Conservation (phyloP, 352 stramenopile genomes). For the Thraustochytrium striatum region DNA sequence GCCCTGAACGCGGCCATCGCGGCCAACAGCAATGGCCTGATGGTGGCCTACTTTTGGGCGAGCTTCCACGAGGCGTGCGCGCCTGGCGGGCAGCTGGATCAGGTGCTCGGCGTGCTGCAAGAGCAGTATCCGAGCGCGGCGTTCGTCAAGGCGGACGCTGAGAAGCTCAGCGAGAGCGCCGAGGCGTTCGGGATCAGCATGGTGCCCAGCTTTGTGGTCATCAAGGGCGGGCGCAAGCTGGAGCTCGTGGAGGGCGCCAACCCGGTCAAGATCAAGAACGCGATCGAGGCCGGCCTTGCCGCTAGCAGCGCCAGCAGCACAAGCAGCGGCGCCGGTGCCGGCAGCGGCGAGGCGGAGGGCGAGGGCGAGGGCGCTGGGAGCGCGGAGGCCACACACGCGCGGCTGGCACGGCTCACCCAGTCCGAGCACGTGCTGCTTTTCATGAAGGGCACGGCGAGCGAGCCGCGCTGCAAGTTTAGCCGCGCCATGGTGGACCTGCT, state of each 20-base stretch:
- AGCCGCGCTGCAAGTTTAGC: slow-evolving; percentile 91
- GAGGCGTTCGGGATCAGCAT: slow-evolving; percentile 74
- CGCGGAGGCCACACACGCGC: neutral
- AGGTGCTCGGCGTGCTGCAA: slow-evolving; percentile 41
- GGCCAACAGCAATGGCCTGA: slow-evolving; percentile 2
- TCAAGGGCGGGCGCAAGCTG: slow-evolving; percentile 58
- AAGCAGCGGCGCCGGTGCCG: neutral
- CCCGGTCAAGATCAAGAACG: slow-evolving; percentile 78
- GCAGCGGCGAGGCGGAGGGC: too few relatives aligned
- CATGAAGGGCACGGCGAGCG: slow-evolving; percentile 93
- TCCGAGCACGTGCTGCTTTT: slow-evolving; percentile 92
- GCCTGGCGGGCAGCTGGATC: slow-evolving; percentile 49
- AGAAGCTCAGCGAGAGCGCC: slow-evolving; percentile 72
- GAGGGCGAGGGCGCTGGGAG: neutral
- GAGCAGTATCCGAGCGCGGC: neutral
- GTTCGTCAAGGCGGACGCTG: slow-evolving; percentile 63
- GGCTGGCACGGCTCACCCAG: slow-evolving; percentile 71
- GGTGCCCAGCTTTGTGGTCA: slow-evolving; percentile 78
- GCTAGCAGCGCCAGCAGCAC: neutral
- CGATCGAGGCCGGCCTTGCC: slow-evolving; percentile 63
- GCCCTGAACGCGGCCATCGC: neutral
- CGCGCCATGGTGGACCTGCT: slow-evolving; percentile 88
- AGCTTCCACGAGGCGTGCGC: slow-evolving; percentile 52
- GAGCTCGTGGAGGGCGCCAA: slow-evolving; percentile 57
- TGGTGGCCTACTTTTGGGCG: slow-evolving; percentile 51